Base-by-base conservation (phyloP, 2,329 filamentous ascomycete species). In the Colletotrichum musae region DNA sequence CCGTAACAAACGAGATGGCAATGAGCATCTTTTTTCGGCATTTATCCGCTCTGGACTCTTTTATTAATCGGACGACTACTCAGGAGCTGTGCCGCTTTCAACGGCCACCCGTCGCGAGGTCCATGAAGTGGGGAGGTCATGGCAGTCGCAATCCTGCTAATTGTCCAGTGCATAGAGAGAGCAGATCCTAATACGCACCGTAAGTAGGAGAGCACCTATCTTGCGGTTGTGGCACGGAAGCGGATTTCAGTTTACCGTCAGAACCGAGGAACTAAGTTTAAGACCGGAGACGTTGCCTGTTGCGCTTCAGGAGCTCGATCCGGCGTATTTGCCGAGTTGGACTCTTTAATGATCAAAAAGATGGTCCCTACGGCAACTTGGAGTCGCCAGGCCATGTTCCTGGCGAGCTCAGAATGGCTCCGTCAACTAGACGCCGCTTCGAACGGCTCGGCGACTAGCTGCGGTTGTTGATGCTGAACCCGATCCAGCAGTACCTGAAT, bases 21-120 rank as follows among this genome's bases (percentile, higher is more conserved):
- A 18, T 43, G 32, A 10, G 45, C 9, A 10, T 16, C 45, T 24
- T 50, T 50, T 50, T 6, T n/a, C 24, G 18, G 24, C 47, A 6
- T 4, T 50, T 21, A n/a, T 24, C 5, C 6, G n/a, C 39, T 21
- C 81, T 26, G 54, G 59, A 13, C 91, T 91, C 78, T 92, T 91
- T 76, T 91, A 91, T 73, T 79, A 92, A 0, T 92, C 92, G 73
- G 89, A 92, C 74, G 89, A 91, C 74, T 91, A 90, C 82, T 84
- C 85, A 43, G 87, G 88, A 4, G 88, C 87, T 1, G 88, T 87
- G 59, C 85, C 85, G 28, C 83, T 89, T 5, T 81, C 91, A 13
- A 86, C 83, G 10, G 75, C 71, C 2, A 83, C 83, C 73, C 85
- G 74, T 74, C 77, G 68, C 75, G 87, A 75, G 65, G 77, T 92